Conservation (phyloP, 1,284 basidiomycete genomes). For the Coriolopsis trogii region DNA sequence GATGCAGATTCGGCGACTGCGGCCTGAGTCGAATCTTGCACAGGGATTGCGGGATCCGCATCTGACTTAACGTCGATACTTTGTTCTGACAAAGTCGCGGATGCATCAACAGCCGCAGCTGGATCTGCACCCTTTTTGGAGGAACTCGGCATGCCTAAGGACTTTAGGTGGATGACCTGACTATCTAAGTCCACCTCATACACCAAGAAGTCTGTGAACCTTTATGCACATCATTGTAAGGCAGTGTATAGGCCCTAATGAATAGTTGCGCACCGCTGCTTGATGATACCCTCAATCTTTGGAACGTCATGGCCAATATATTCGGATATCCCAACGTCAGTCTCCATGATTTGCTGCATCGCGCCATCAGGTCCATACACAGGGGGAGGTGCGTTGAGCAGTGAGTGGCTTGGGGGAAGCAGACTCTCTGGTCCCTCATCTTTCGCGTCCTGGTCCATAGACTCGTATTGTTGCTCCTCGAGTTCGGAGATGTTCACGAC, state of each 20-base stretch:
- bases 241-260: not conserved
- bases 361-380: conserved; percentile 48
- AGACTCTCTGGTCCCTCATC: conserved; percentile 43
- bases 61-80: too few species aligned
- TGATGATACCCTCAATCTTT: conserved; percentile 88
- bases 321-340: conserved; percentile 89
- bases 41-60: too few species aligned
- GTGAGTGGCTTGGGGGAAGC: conserved; percentile 72
- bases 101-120: conserved; percentile 4
- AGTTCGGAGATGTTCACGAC: conserved; percentile 24
- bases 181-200: conserved; percentile 84
- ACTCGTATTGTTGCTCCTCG: conserved; percentile 8
- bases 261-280: conserved; percentile 78
- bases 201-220: conserved; percentile 95
- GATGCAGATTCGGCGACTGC: conserved; percentile 1
- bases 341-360: conserved; percentile 68
- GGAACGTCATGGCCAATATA: conserved; percentile 78
- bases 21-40: conserved; percentile 2
- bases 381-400: conserved; percentile 62
- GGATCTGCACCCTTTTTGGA: conserved; percentile 37
- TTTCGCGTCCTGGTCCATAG: conserved; percentile 1
- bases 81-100: too few species aligned
- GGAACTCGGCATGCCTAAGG: conserved; percentile 70
- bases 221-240: conserved; percentile 36
- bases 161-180: conserved; percentile 78